Conservation (phyloP, 371 early-diverging fungal species). For the Fennellomyces sp. region DNA sequence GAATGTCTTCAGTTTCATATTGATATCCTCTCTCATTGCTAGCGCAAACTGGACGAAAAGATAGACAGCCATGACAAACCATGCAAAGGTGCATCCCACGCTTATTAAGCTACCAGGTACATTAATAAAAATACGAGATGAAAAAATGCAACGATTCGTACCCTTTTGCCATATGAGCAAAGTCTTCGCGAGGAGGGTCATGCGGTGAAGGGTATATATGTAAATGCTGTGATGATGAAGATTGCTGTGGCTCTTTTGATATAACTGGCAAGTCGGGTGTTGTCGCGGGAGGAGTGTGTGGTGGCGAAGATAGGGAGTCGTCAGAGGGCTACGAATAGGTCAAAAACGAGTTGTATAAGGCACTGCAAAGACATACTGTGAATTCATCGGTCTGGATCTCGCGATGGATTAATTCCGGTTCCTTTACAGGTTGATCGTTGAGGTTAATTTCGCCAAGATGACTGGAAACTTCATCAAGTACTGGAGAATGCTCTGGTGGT, state of each 20-base stretch:
- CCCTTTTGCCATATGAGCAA: constrained; percentile 11
- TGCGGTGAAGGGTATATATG: constrained; percentile 11
- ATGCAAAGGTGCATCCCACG: constrained; percentile 13
- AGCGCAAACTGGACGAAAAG: constrained; percentile 20
- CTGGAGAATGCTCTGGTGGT: not conserved
- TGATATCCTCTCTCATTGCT: constrained; percentile 13
- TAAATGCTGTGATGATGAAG: constrained; percentile 8
- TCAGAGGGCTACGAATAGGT: not conserved
- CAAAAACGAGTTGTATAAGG: not conserved
- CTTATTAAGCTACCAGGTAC: constrained; percentile 7
- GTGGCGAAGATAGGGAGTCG: not conserved
- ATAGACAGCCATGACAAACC: constrained; percentile 17
- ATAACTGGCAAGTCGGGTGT: not conserved
- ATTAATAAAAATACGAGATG: not conserved
- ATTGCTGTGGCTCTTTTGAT: not conserved
- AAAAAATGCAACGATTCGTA: too few species aligned
- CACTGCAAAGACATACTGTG: not conserved
- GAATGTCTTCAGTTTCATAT: constrained; percentile 11
- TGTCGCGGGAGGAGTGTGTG: not conserved
- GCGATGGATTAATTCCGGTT: not conserved
- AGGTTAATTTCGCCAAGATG: not conserved
- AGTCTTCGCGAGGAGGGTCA: not conserved
- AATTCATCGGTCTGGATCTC: not conserved
- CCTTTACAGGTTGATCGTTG: not conserved
- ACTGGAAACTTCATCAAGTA: not conserved